Evolutionary conservation across 2,329 filamentous ascomycete species (phyloP).

Genomic region (Trichoderma polysporum): DNA sequence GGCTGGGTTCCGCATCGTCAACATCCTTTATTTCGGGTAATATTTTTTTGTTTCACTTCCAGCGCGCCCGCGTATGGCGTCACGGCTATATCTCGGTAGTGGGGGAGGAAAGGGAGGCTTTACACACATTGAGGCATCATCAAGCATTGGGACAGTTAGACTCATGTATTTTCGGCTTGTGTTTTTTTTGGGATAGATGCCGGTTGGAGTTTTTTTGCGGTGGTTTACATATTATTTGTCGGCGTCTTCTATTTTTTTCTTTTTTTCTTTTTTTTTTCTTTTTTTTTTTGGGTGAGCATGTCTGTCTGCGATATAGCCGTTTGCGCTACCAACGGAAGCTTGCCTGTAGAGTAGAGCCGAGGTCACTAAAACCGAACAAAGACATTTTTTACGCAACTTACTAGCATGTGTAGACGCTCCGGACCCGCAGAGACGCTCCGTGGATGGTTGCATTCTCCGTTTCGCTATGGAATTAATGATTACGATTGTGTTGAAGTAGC

Average conservation of each 20-base stretch:
- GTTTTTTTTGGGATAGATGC: conserved; percentile 13
- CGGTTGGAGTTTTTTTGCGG: background rate
- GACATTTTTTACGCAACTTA: background rate
- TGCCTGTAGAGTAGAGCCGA: background rate
- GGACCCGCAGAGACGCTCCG: background rate
- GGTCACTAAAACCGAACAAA: conserved; percentile 2
- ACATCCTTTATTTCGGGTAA: background rate
- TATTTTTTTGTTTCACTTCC: background rate
- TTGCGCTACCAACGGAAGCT: background rate
- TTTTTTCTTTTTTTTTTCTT: background rate
- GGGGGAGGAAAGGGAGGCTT: background rate
- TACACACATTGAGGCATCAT: conserved; percentile 10
- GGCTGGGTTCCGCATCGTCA: conserved; percentile 12
- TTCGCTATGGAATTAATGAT: too few relatives aligned
- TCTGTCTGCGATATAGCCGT: conserved; percentile 11
- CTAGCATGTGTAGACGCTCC: background rate
- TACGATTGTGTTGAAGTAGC: too few relatives aligned
- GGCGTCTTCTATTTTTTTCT: background rate
- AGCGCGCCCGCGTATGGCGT: background rate
- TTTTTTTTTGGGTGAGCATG: background rate
- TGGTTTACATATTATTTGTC: background rate
- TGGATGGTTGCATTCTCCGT: background rate
- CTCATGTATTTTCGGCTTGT: conserved; percentile 16
- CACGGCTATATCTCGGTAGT: conserved; percentile 3
- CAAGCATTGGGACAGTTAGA: conserved; percentile 17